These are phyloP conservation scores for Collybia sp. DNA, from an alignment of 768 basidiomycete genomes.

Conservation along the genomic window DNA sequence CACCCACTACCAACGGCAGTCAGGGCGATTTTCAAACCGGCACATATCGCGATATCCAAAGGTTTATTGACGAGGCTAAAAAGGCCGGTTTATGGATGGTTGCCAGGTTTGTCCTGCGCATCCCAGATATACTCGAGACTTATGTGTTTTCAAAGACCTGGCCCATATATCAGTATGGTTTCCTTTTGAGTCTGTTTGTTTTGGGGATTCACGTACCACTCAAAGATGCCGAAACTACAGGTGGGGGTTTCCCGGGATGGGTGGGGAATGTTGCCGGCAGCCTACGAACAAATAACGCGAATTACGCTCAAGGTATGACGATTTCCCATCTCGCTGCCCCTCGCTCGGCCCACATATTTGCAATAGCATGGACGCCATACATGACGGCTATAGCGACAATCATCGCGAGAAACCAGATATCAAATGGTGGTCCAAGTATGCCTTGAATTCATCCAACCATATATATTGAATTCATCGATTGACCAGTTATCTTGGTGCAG, in stretches of 20 bases:
- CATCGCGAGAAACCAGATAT: slow-evolving; percentile 51
- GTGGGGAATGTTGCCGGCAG: slow-evolving; percentile 47
- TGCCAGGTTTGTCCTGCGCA: slow-evolving; percentile 29
- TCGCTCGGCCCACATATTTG: slow-evolving; percentile 1
- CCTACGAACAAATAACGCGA: slow-evolving; percentile 44
- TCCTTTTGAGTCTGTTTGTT: not conserved
- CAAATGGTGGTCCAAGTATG: slow-evolving; percentile 54
- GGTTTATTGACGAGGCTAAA: slow-evolving; percentile 47
- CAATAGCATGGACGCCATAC: slow-evolving; percentile 50
- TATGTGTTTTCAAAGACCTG: slow-evolving; percentile 27
- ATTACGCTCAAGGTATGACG: slow-evolving; percentile 36
- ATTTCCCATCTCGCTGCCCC: not conserved
- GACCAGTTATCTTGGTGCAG: slow-evolving; percentile 41
- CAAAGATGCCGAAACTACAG: slow-evolving; percentile 47
- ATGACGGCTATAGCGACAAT: slow-evolving; percentile 44
- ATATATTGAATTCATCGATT: not conserved
- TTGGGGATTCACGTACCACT: not conserved
- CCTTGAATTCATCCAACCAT: slow-evolving; percentile 5
- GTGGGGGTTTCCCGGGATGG: slow-evolving; percentile 58
- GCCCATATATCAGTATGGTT: slow-evolving; percentile 46
- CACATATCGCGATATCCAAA: slow-evolving; percentile 48
- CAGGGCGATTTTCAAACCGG: slow-evolving; percentile 43
- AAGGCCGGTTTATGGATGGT: slow-evolving; percentile 53
- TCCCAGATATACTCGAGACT: not conserved
- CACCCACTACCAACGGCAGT: slow-evolving; percentile 35